Evolutionary conservation across 495 filamentous ascomycete species (phyloP), one percentile per base, ranked within the genome.

Genomic region (Annulohypoxylon stygium): DNA sequence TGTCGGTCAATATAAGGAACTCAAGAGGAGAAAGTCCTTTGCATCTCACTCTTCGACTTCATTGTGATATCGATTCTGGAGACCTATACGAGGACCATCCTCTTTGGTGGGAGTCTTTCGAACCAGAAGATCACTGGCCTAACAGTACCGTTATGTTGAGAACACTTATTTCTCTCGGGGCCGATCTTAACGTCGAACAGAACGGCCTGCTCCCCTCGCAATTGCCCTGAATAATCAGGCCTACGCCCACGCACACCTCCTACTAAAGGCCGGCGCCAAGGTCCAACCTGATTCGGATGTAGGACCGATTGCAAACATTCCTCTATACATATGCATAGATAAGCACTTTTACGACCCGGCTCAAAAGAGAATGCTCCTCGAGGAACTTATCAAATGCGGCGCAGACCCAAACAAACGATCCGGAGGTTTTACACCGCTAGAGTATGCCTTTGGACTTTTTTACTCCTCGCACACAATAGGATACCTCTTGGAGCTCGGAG

Each of bases 211-310:
- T 59, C 12, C 67, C 0, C 30, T 63, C 7, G 48, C 26, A 11
- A 0, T 16, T 0, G 60, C 67, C 1, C 5, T 62, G 20, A 23
- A 23, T 23, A 18, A 8, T 34, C 3, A 0, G 4, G 26, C 9
- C 0, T 55, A 48, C n/a, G 4, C 10, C 9, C 30, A 63, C 14
- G 60, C 41, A 16, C 2, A 7, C 0, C 2, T 20, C 9, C 10
- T 70, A 9, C 67, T 70, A 4, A 26, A 57, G 61, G 58, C 57
- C 9, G 66, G 66, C 23, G 57, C 66, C 8, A 57, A 36, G 3
- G 8, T 62, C 16, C 16, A 30, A 12, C 41, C 33, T 9, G 5
- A 5, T 30, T 30, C 30, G 30, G 30, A 30, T 4, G 30, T 30
- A 6, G 3, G 30, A 30, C 3, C 3, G 30, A 6, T 30, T 30